phyloP scores from a whole-genome alignment of 2,329 filamentous ascomycete species.

The Emericellopsis cladophorae region DNA sequence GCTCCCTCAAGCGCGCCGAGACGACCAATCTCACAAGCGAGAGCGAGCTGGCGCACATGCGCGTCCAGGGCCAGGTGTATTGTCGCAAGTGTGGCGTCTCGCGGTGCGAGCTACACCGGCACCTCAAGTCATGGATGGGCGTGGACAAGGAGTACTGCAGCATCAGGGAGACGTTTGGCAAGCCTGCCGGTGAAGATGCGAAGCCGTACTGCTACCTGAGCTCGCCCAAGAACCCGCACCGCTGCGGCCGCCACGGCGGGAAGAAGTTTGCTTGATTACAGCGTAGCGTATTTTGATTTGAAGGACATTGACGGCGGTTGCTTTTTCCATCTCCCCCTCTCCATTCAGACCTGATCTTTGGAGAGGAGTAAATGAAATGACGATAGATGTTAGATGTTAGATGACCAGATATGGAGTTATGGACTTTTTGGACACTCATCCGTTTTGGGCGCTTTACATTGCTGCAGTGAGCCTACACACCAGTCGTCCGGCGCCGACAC shows the following conservation, averaged over 20 bases:
- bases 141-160: constrained; percentile 45
- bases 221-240: constrained; percentile 43
- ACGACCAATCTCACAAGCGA: constrained; percentile 1
- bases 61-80: constrained; percentile 45
- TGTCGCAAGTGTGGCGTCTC: constrained; percentile 49
- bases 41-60: constrained; percentile 27
- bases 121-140: constrained; percentile 48
- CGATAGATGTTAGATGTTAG: too few relatives aligned
- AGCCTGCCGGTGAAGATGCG: constrained; percentile 29
- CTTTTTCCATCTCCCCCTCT: too few relatives aligned
- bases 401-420: too few relatives aligned
- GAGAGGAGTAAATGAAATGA: too few relatives aligned
- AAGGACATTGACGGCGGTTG: too few relatives aligned
- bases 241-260: constrained; percentile 41
- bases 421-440: too few relatives aligned
- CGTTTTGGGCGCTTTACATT: too few relatives aligned
- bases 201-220: constrained; percentile 44
- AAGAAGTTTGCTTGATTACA: background rate
- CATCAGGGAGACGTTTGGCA: constrained; percentile 44
- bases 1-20: constrained; percentile 23
- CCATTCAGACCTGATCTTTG: background rate
- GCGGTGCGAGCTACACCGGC: constrained; percentile 50
- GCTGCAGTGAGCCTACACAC: too few relatives aligned
- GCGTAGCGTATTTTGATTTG: too few relatives aligned
- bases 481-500: too few relatives aligned